Conservation (phyloP, 768 basidiomycete species). For the Trametopsis cervina region DNA sequence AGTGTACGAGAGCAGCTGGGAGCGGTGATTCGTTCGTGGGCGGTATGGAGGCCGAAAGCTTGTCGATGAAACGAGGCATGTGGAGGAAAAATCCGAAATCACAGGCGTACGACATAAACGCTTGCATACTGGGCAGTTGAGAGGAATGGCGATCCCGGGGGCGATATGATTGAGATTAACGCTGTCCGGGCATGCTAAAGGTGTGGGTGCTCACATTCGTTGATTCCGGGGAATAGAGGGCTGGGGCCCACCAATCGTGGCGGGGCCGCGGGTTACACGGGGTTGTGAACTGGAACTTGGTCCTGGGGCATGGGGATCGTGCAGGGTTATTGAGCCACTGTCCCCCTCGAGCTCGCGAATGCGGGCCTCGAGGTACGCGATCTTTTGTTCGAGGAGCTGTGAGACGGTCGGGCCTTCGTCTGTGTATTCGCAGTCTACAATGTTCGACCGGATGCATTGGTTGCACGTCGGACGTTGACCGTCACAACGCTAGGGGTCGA, state of each 20-base stretch:
- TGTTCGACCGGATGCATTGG: constrained; percentile 52
- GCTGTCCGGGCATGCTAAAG: too few relatives aligned
- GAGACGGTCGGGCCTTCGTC: constrained; percentile 59
- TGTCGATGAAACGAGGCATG: constrained; percentile 34
- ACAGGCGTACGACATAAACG: constrained; percentile 45
- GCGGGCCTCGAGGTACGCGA: constrained; percentile 48
- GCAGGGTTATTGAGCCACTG: constrained; percentile 16
- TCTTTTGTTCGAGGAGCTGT: constrained; percentile 51
- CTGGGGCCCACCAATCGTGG: neutral
- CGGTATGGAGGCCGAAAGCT: constrained; percentile 26
- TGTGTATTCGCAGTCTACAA: constrained; percentile 64
- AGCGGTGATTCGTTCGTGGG: constrained; percentile 23
- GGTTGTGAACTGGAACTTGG: neutral
- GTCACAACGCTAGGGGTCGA: constrained; percentile 50
- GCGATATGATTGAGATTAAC: neutral
- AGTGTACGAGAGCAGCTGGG: constrained; percentile 37
- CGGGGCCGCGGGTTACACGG: neutral
- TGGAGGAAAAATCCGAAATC: constrained; percentile 66
- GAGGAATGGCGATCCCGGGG: neutral
- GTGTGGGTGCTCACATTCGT: constrained; percentile 7
- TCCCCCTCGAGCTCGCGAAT: constrained; percentile 27
- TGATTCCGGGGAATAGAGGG: neutral
- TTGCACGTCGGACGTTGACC: constrained; percentile 57
- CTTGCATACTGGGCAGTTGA: constrained; percentile 9
- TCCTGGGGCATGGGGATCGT: constrained; percentile 20